A percentile compares a stretch with the other conserved stretches of the same genome.
Conservation (phyloP, 352 stramenopile genomes). For the Saprolegnia diclina region DNA sequence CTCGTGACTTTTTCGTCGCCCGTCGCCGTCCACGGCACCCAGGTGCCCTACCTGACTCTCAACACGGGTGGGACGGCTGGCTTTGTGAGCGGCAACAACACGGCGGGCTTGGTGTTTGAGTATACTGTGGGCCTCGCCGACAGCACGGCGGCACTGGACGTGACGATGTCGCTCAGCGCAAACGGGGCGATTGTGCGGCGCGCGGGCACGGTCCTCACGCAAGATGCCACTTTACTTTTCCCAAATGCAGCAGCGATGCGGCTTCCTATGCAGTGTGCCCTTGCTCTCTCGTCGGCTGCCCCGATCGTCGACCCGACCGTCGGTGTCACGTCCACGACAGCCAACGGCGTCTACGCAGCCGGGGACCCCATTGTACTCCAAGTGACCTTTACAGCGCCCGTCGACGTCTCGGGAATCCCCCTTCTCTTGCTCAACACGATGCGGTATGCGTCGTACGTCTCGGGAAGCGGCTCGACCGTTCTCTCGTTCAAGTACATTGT, state of each 20-base stretch:
- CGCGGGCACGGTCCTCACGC: conserved; percentile 59
- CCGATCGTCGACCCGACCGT: conserved; percentile 49
- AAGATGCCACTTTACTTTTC: conserved; percentile 49
- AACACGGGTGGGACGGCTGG: conserved; percentile 33
- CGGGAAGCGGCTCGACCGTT: conserved; percentile 42
- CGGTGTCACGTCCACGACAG: conserved; percentile 46
- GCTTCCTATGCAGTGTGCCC: conserved; percentile 47
- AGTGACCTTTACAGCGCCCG: conserved; percentile 74
- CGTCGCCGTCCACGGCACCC: conserved; percentile 59
- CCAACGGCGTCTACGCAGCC: conserved; percentile 56
- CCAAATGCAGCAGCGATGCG: conserved; percentile 35
- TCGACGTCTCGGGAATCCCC: conserved; percentile 55
- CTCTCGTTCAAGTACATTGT: conserved; percentile 66
- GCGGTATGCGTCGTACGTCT: conserved; percentile 53
- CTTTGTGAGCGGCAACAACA: conserved; percentile 68
- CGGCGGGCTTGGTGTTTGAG: conserved; percentile 53
- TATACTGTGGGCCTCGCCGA: conserved; percentile 44
- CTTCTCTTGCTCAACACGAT: conserved; percentile 68
- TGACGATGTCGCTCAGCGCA: conserved; percentile 45
- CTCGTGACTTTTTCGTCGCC: conserved; percentile 52
- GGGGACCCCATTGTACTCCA: conserved; percentile 58
- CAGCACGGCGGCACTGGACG: conserved; percentile 35
- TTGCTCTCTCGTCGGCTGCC: conserved; percentile 56
- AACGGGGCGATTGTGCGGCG: conserved; percentile 70
- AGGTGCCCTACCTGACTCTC: conserved; percentile 45